A percentile compares a stretch with the other conserved stretches of the same genome.
Conservation (phyloP, 495 filamentous ascomycete species). For the Aspergillus incahuasiensis region DNA sequence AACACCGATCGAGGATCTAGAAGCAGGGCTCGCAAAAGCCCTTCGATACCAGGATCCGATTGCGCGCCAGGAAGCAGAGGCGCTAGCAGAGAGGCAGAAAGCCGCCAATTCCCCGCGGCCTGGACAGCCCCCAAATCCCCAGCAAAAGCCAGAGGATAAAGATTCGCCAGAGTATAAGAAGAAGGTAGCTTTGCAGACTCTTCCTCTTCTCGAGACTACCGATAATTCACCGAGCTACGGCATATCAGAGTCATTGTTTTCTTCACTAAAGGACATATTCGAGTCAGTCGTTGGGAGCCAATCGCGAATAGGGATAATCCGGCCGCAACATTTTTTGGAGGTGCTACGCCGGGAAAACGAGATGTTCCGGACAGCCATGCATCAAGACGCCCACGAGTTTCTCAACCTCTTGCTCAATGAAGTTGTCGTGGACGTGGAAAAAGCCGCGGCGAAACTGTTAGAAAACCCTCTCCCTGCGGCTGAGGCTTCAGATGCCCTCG, state of each 20-base stretch:
- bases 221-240: constrained; percentile 77
- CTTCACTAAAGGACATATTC: constrained; percentile 92
- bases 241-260: constrained; percentile 93
- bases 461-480: constrained; percentile 35
- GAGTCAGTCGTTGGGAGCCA: constrained; percentile 80
- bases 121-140: constrained; percentile 48
- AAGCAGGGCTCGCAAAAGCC: constrained; percentile 42
- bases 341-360: constrained; percentile 91
- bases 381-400: constrained; percentile 98
- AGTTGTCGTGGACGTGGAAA: constrained; percentile 90
- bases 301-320: constrained; percentile 84
- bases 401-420: constrained; percentile 93
- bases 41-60: constrained; percentile 43
- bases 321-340: constrained; percentile 88
- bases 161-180: constrained; percentile 95
- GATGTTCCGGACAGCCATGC: constrained; percentile 95
- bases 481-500: constrained; percentile 38
- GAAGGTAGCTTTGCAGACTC: constrained; percentile 81
- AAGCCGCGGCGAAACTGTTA: constrained; percentile 53
- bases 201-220: constrained; percentile 77
- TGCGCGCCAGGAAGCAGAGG: constrained; percentile 39
- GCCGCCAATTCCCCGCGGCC: constrained; percentile 31
- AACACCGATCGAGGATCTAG: constrained; percentile 52
- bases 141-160: constrained; percentile 71
- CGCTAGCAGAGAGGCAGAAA: constrained; percentile 43